Conservation (phyloP, 2,329 filamentous ascomycete species). For the Aspergillus uvarum region DNA sequence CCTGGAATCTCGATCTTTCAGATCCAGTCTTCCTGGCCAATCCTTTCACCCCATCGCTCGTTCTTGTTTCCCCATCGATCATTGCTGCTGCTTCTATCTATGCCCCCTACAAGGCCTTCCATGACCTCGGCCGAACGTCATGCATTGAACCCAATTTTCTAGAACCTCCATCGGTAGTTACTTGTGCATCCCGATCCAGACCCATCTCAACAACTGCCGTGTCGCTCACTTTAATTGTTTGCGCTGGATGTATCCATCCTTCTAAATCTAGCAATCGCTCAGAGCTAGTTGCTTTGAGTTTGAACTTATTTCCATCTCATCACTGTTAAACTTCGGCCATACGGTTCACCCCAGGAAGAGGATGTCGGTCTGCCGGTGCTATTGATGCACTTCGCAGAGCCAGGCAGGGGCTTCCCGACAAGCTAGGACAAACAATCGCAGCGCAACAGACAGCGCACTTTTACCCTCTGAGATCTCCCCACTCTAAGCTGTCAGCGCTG, state of each 20-base stretch:
- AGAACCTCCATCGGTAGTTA: neutral
- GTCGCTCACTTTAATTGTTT: neutral
- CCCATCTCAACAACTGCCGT: neutral
- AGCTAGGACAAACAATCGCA: slow-evolving; percentile 5
- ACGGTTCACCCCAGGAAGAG: slow-evolving; percentile 4
- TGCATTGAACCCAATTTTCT: neutral
- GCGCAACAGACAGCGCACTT: slow-evolving; percentile 1
- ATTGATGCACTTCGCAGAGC: slow-evolving; percentile 7
- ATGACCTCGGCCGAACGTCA: neutral
- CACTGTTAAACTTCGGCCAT: neutral
- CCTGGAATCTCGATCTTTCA: neutral
- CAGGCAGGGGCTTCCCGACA: slow-evolving; percentile 10
- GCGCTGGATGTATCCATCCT: neutral
- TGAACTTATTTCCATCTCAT: neutral
- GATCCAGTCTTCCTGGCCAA: neutral
- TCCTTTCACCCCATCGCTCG: neutral
- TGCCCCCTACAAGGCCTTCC: neutral
- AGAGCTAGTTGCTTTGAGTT: neutral
- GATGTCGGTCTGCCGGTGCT: slow-evolving; percentile 4
- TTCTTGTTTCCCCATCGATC: neutral
- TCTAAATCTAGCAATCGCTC: neutral
- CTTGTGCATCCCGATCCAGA: neutral
- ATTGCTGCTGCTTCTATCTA: neutral
- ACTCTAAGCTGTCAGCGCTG: neutral
- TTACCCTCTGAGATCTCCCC: neutral